Conservation (phyloP, 2,329 filamentous ascomycete genomes). For the Aureobasidium sp. region DNA sequence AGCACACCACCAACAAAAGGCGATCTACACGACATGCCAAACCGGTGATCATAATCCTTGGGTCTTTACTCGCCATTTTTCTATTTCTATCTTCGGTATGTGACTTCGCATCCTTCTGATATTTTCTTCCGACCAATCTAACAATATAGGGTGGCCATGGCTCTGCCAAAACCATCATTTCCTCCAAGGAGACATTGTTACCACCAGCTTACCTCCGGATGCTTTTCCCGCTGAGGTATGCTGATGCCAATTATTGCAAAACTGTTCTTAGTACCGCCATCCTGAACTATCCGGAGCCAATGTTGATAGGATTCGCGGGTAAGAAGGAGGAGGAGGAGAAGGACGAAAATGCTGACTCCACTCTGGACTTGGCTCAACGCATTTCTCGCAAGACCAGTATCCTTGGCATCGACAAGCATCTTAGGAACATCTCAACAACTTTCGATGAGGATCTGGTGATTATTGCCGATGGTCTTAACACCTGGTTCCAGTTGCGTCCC, state of each 20-base stretch:
- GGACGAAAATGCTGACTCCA: not conserved
- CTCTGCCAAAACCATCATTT: not conserved
- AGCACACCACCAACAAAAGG: not conserved
- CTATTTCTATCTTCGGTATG: constrained; percentile 3
- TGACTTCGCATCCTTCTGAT: not conserved
- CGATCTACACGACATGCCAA: not conserved
- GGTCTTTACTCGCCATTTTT: not conserved
- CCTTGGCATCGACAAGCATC: constrained; percentile 6
- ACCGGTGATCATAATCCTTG: not conserved
- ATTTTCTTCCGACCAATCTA: not conserved
- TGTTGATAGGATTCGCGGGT: constrained; percentile 19
- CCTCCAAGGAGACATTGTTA: not conserved
- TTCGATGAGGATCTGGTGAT: constrained; percentile 48
- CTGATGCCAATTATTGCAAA: constrained; percentile 18
- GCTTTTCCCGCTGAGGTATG: constrained; percentile 4
- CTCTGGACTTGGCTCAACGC: not conserved
- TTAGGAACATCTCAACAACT: constrained; percentile 3
- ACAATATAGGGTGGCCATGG: not conserved
- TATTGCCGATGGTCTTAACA: constrained; percentile 55
- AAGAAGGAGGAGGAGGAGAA: not conserved
- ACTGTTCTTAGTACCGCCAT: constrained; percentile 19
- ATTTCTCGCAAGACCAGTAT: constrained; percentile 4
- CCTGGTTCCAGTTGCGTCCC: constrained; percentile 55
- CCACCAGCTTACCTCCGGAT: constrained; percentile 11
- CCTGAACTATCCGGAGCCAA: constrained; percentile 19